These are phyloP conservation scores for Erythrophleum fordii DNA, from an alignment of 306 rosid species.

Conservation along the genomic window DNA sequence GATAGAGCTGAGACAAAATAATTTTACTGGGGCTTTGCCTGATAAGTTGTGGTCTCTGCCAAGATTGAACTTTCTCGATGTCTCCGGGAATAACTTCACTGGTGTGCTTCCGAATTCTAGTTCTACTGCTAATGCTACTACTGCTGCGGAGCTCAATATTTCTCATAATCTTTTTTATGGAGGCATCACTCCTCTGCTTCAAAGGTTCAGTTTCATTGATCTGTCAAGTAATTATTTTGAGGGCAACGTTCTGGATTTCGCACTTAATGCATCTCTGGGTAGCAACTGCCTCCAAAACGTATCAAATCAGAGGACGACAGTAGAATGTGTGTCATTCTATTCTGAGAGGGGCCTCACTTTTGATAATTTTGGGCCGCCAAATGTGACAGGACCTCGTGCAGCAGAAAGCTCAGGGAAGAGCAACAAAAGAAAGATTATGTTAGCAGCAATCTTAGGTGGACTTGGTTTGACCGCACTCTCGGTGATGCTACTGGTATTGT, in stretches of 20 bases:
- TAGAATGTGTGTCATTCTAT: conserved; percentile 73
- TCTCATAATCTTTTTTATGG: conserved; percentile 82
- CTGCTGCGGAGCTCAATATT: conserved; percentile 52
- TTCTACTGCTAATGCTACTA: conserved; percentile 40
- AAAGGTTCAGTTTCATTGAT: conserved; percentile 66
- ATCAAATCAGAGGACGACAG: conserved; percentile 59
- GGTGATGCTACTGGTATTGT: conserved; percentile 42
- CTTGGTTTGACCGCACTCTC: conserved; percentile 58
- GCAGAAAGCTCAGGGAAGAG: conserved; percentile 51
- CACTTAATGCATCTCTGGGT: conserved; percentile 52
- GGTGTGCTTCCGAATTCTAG: conserved; percentile 69
- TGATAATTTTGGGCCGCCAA: conserved; percentile 68
- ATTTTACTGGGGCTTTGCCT: conserved; percentile 66
- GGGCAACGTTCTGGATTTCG: conserved; percentile 61
- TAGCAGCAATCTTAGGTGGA: conserved; percentile 84
- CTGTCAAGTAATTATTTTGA: conserved; percentile 77
- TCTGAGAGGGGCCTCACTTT: conserved; percentile 62
- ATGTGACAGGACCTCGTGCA: conserved; percentile 45
- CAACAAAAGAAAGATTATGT: conserved; percentile 58
- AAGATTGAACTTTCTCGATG: conserved; percentile 63
- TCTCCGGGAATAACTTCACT: conserved; percentile 73
- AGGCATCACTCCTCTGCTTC: conserved; percentile 51
- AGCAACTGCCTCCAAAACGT: conserved; percentile 72
- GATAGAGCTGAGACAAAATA: conserved; percentile 59
- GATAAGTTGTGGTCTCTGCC: conserved; percentile 65